Evolutionary conservation across 192 early-diverging fungal species (phyloP).

Genomic region (Umbelopsis isabellina): DNA sequence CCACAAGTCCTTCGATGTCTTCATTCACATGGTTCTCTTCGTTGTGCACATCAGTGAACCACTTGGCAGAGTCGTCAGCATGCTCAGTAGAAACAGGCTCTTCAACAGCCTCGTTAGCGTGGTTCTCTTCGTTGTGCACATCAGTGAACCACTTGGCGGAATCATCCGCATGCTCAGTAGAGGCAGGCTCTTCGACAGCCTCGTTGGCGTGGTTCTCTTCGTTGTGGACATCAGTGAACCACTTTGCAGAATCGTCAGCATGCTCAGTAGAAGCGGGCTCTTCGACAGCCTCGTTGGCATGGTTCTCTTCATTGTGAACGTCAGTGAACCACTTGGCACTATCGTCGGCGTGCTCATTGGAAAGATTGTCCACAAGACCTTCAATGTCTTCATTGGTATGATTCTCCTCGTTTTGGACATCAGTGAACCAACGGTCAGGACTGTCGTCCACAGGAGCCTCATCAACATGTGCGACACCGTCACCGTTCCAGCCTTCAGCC

Average conservation of each 20-base stretch:
- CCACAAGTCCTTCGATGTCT: neutral
- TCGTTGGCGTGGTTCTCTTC: neutral
- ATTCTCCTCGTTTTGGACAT: too few species aligned
- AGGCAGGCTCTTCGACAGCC: neutral
- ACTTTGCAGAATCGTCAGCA: neutral
- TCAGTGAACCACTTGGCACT: neutral
- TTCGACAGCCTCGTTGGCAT: neutral
- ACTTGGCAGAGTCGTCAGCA: neutral
- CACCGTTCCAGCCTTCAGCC: neutral
- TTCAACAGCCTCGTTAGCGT: neutral
- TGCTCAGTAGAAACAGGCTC: neutral
- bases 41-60: conserved; percentile 12
- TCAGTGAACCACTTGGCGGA: neutral
- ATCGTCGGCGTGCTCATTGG: too few species aligned
- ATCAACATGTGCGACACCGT: neutral
- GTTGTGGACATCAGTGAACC: conserved; percentile 6
- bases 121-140: neutral
- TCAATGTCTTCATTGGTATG: too few species aligned
- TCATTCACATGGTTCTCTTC: neutral
- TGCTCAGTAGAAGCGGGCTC: neutral
- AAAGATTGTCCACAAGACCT: too few species aligned
- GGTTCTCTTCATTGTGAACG: neutral
- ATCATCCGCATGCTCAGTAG: neutral
- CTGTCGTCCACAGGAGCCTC: neutral
- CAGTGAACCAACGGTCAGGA: neutral